These are phyloP conservation scores for Rubus idaeus DNA, from an alignment of 306 rosid species.

Conservation along the genomic window DNA sequence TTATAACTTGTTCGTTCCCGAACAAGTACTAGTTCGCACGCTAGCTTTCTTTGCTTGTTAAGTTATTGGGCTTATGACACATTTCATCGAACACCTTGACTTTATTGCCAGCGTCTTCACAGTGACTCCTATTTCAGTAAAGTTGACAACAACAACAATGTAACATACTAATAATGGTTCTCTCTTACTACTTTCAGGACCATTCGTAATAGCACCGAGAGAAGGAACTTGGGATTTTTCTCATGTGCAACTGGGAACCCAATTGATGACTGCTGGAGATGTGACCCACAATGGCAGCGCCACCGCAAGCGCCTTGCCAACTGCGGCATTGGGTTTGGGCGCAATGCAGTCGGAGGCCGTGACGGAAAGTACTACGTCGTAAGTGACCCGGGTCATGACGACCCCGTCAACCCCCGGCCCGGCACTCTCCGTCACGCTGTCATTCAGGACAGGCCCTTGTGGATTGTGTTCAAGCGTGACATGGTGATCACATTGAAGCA, in stretches of 20 bases:
- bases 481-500: conserved; percentile 92
- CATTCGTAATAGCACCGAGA: conserved; percentile 59
- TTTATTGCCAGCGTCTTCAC: background rate
- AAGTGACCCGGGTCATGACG: conserved; percentile 53
- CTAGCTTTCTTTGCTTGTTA: background rate
- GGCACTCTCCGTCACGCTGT: conserved; percentile 97
- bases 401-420: conserved; percentile 66
- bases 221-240: conserved; percentile 76
- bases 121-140: too few species aligned
- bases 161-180: background rate
- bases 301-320: conserved; percentile 68
- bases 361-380: conserved; percentile 83
- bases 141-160: too few species aligned
- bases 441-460: conserved; percentile 76
- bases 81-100: background rate
- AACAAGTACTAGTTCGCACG: background rate
- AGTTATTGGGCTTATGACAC: background rate
- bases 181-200: conserved; percentile 37
- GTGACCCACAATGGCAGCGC: conserved; percentile 70
- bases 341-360: conserved; percentile 88
- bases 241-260: conserved; percentile 92
- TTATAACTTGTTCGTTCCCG: background rate
- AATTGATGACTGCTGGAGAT: conserved; percentile 97
- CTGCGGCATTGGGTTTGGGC: conserved; percentile 89
- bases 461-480: conserved; percentile 97